Evolutionary conservation across 805 yeast species (phyloP), one percentile per base, ranked within the genome.

Genomic region (Saccharomycopsis oosterbeekiorum): DNA sequence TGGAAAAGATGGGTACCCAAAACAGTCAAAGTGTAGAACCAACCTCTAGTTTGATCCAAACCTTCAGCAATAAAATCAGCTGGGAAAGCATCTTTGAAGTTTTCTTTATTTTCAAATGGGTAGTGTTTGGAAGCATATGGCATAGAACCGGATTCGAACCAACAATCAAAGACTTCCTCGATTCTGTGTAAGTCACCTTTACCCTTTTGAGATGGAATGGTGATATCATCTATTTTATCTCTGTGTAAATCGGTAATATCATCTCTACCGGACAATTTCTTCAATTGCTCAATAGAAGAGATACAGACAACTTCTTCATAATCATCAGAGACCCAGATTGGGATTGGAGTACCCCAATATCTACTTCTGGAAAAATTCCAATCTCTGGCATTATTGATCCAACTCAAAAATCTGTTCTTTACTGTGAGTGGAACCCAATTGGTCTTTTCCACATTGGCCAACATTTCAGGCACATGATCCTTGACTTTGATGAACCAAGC

Each of bases 121-220:
- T 92, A 94, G 75, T 94, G 99, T 73, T 88, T 86, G 47, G 96
- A 88, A 60, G 97, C 98, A 69, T 87, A 94, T 65, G 99, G 99
- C 99, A 94, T 94, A 58, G 97, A 86, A 67, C 99, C 99, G 19
- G 97, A 90, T 79, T 94, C 99, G 71, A 94, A 94, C 99, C 99
- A 94, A 80, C 99, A 94, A 78, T 94, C 99, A 72, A 94, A 94
- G 56, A 94, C 99, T 76, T 94, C 98, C 73, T 93, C 98, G 64
- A 94, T 82, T 80, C 99, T 88, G 73, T 77, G 87, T 75, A 94
- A 82, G 24, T 71, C 78, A 67, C 97, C 97, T 73, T 91, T 91
- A 68, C 98, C 98, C 71, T 81, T 74, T 70, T 84, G 80, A 5
- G 98, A 92, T 62, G 97, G 98, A 70, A 94, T 94, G 64, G 97